Base-by-base conservation (phyloP, 2,329 filamentous ascomycete species). In the Proliferodiscus dingleyae region DNA sequence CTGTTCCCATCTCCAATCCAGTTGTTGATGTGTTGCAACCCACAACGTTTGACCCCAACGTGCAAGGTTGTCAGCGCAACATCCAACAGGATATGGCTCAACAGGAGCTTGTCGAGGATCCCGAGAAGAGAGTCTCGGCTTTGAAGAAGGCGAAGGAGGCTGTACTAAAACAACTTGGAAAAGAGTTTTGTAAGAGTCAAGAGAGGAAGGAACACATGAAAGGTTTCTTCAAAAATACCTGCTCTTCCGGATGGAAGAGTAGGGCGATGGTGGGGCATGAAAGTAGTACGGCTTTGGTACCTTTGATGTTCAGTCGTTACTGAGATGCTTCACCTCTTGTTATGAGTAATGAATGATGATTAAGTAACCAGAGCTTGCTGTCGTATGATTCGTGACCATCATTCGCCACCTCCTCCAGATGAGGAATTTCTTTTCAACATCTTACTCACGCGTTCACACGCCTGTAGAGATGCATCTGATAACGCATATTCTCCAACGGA, bases 401-500 rank as follows among this genome's bases (percentile, higher is more conserved):
- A 19, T 18, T 34, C 9, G 32, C 32, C n/a, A n/a, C n/a, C n/a
- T n/a, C n/a, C n/a, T n/a, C n/a, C n/a, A n/a, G n/a, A n/a, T n/a
- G n/a, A n/a, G n/a, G n/a, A n/a, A n/a, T n/a, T n/a, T n/a, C n/a
- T n/a, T n/a, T n/a, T n/a, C n/a, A n/a, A n/a, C n/a, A n/a, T n/a
- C n/a, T n/a, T n/a, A n/a, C 10, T 2, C 13, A 30, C 13, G 23
- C n/a, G 18, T 23, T 58, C 47, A 61, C 34, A 69, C 70, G 67
- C 45, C 68, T 66, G 61, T 95, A 97, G 13, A 96, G 63, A 69
- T 96, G 89, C 57, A 95, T 73, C 66, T 97, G 91, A 66, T 91
- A 95, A 37, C 90, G 81, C 90, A 96, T 95, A 63, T 96, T 88
- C 69, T 97, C 91, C 61, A 97, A 68, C 41, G 82, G 77, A 58